Percentiles rank a stretch among this genome's conserved stretches.
Evolutionary conservation across 176 grass and related monocot genomes (phyloP).

Genomic region (Oryza meridionalis): DNA sequence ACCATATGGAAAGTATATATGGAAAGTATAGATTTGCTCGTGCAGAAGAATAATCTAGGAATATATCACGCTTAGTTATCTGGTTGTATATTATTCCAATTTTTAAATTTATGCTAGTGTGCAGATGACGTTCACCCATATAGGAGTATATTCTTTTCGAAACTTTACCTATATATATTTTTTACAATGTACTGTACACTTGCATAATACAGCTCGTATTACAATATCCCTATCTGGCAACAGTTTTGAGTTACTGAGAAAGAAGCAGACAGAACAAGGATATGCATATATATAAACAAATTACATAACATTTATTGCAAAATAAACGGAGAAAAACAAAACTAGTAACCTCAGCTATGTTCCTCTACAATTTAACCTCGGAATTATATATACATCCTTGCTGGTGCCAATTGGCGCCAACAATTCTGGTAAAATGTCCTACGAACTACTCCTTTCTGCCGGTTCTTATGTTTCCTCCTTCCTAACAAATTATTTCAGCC

Average conservation of each 20-base stretch:
- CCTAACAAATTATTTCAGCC: neutral
- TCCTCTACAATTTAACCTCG: slow-evolving; percentile 36
- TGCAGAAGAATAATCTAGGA: no score
- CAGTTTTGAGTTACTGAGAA: neutral
- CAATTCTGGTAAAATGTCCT: slow-evolving; percentile 36
- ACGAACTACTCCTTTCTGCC: neutral
- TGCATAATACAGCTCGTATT: neutral
- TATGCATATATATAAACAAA: neutral
- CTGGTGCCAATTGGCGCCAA: slow-evolving; percentile 32
- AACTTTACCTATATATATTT: neutral
- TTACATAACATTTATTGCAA: slow-evolving; percentile 3
- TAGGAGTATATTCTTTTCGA: neutral
- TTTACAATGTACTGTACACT: neutral
- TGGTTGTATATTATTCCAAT: neutral
- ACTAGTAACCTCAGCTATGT: slow-evolving; percentile 26
- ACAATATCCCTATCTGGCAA: neutral
- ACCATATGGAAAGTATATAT: no score
- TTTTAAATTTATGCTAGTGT: neutral
- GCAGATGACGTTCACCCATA: neutral
- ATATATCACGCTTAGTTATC: no score
- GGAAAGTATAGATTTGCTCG: no score
- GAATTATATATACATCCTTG: slow-evolving; percentile 51
- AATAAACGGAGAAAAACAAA: neutral
- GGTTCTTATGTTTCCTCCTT: neutral
- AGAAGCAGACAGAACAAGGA: neutral